A percentile compares a stretch with the other conserved stretches of the same genome.
Conservation (phyloP, 441 rosid species). For the Lagerstroemia fauriei region DNA sequence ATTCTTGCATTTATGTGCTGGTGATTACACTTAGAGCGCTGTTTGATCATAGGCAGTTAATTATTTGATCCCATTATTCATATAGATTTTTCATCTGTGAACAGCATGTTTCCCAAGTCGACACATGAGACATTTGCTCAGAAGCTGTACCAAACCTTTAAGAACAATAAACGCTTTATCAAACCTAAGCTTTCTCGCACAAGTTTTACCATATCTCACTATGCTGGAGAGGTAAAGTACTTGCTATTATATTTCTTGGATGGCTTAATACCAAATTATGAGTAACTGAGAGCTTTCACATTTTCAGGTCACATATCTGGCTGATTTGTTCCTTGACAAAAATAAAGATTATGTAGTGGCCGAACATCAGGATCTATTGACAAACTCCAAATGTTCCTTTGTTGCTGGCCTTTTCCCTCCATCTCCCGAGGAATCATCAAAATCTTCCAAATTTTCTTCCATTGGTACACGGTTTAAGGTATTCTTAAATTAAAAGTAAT, state of each 20-base stretch:
- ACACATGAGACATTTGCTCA: slow-evolving; percentile 99
- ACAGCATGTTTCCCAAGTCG: slow-evolving; percentile 98
- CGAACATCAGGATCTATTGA: slow-evolving; percentile 95
- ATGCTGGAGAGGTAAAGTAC: slow-evolving; percentile 92
- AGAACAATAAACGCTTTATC: slow-evolving; percentile 86
- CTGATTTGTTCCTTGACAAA: slow-evolving; percentile 95
- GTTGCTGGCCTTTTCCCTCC: slow-evolving; percentile 89
- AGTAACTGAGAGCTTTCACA: neutral
- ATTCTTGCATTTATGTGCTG: neutral
- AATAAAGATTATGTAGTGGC: slow-evolving; percentile 99
- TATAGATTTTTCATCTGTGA: slow-evolving; percentile 33
- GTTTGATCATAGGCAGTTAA: slow-evolving; percentile 2
- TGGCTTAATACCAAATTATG: neutral
- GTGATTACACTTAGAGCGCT: neutral
- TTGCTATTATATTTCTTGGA: slow-evolving; percentile 12
- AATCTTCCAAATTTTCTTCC: slow-evolving; percentile 96
- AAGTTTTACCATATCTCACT: slow-evolving; percentile 88
- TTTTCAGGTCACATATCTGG: slow-evolving; percentile 79
- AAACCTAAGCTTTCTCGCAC: slow-evolving; percentile 99
- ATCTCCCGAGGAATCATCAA: slow-evolving; percentile 87
- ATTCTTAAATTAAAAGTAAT: slow-evolving; percentile 14
- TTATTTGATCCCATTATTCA: slow-evolving; percentile 27
- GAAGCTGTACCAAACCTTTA: slow-evolving; percentile 96
- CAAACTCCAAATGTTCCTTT: slow-evolving; percentile 75
- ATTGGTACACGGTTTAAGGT: slow-evolving; percentile 99